Base-by-base conservation (phyloP, 2,329 filamentous ascomycete species). In the Epichloe aotearoae region DNA sequence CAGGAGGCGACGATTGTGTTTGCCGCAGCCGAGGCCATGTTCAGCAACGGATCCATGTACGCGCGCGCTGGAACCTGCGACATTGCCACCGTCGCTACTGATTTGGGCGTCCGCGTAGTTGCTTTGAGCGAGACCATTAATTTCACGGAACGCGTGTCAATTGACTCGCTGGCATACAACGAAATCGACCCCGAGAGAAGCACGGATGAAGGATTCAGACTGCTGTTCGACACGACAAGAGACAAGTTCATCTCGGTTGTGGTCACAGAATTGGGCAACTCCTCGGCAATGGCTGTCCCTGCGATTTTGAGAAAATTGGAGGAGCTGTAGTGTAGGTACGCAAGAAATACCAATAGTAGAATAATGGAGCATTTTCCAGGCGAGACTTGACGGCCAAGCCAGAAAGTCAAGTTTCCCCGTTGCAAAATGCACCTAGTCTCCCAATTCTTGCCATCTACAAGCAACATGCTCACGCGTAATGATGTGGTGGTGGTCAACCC, bases 101-200 rank as follows among this genome's bases (percentile, higher is more conserved):
- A 86, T 51, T 74, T 82, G 19, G 83, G 84, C 52, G 79, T 90
- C 38, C 86, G 87, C 1, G 88, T 97, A 52, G 83, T 94, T 36
- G 88, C 94, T 3, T 85, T 94, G 53, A 95, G 88, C 66, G 91
- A 97, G 71, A 93, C 86, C 4, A 83, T 97, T 70, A 98, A 97
- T 69, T 96, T 97, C 65, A 93, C 61, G 33, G 78, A 70, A 83
- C 84, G 88, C 52, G 88, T 96, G 11, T 86, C 88, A 6, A 80
- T 94, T 14, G 93, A 97, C 68, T 91, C 88, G 23, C 87, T 97
- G 57, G 91, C 93, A 41, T 84, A 88, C 61, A 98, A 98, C 66
- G 93, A 98, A 71, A 84, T 96, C 55, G 89, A 69, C 76, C 90
- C 65, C 62, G 88, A 67, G 80, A 85, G 66, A 75, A 88, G 69